phyloP scores from a whole-genome alignment of 2,329 filamentous ascomycete genomes.

The Malbranchea zuffiana region DNA sequence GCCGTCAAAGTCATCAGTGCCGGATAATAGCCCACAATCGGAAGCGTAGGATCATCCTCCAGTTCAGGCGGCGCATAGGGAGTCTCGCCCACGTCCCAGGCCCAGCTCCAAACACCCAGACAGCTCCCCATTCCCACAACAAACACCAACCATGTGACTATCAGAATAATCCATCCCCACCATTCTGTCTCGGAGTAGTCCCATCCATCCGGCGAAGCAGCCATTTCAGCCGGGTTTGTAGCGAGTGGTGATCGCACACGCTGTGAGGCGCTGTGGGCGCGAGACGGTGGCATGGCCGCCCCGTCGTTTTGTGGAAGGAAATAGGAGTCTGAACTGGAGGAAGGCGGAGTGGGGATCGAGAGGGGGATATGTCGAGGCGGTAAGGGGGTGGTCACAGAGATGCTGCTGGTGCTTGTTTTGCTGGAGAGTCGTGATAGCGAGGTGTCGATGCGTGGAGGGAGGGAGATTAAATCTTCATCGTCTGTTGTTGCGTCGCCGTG shows the following conservation, averaged over 20 bases:
- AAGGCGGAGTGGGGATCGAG: conserved; percentile 29
- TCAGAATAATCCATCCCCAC: conserved; percentile 93
- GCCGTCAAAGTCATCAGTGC: conserved; percentile 83
- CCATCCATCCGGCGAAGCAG: conserved; percentile 50
- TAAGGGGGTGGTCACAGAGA: conserved; percentile 15
- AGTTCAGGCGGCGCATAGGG: conserved; percentile 91
- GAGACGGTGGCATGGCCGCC: conserved; percentile 14
- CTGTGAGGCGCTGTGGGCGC: conserved; percentile 29
- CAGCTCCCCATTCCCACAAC: conserved; percentile 95
- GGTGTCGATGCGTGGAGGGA: conserved; percentile 34
- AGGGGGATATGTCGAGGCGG: conserved; percentile 17
- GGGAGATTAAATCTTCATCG: conserved; percentile 66
- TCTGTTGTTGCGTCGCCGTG: conserved; percentile 65
- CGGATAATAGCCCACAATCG: conserved; percentile 95
- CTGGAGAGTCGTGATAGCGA: conserved; percentile 28
- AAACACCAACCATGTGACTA: conserved; percentile 90
- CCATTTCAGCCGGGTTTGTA: conserved; percentile 32
- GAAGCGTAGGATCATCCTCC: conserved; percentile 86
- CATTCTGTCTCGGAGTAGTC: conserved; percentile 92
- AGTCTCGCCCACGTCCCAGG: conserved; percentile 95
- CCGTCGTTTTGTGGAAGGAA: conserved; percentile 31
- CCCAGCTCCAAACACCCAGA: conserved; percentile 93
- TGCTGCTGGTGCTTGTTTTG: conserved; percentile 23
- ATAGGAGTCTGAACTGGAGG: conserved; percentile 54
- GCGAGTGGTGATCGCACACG: conserved; percentile 22